Base-by-base conservation (phyloP, 305 asterid genomes). In the Solanum chacoense region DNA sequence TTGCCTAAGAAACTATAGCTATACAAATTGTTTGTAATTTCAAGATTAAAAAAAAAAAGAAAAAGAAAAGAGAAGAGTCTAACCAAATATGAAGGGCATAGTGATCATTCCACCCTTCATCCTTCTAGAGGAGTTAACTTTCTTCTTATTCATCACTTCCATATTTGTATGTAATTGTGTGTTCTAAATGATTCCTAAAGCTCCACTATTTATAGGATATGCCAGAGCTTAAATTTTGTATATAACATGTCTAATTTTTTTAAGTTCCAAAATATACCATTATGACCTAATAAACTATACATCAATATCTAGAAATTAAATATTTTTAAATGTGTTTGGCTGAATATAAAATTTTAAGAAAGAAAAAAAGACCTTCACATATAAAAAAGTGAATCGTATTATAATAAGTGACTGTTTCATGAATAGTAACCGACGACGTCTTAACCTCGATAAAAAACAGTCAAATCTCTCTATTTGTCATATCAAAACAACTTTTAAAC, bases 31-130 rank as follows among this genome's bases (percentile, higher is more conserved):
- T 38, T 9, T 78, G 9, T 80, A 80, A 20, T 40, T 88, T 40
- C 75, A 80, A 78, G 13, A 84, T 28, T n/a, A 10, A 34, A 1
- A 80, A 11, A 29, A 0, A 7, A 10, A 88, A n/a, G 12, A 4
- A 22, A n/a, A 8, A 2, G 16, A 36, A 67, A 45, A 63, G 65
- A 81, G 20, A n/a, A 59, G 38, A 69, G 8, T 24, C 93, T 91
- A 89, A 96, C 99, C 97, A 80, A 97, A 97, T 83, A 97, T 97
- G 94, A 97, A 97, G 86, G 99, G 99, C 99, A 97, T 96, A 26
- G 99, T 95, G 88, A 96, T 88, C 16, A 93, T 76, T 77, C 99
- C 98, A 6, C 99, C 99, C 93, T 94, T 93, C 91, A 90, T 91
- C 88, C 88, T 93, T 45, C 85, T 88, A 72, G 12, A 26, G 26